Conservation (phyloP, 2,329 filamentous ascomycete genomes). For the Cordyceps pruinosa region DNA sequence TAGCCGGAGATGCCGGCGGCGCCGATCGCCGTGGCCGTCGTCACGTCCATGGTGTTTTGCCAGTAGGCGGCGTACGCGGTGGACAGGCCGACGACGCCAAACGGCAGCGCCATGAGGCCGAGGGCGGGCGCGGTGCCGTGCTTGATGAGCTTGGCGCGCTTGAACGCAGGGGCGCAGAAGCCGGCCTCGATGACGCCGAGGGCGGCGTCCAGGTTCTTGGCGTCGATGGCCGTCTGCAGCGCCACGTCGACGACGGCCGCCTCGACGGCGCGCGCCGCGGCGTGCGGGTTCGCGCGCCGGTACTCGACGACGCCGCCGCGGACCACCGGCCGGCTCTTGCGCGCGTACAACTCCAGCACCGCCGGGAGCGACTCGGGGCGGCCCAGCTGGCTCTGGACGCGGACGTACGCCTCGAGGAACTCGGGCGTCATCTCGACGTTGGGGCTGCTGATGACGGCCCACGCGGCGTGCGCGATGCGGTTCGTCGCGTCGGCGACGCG, state of each 20-base stretch:
- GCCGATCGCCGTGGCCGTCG: constrained; percentile 67
- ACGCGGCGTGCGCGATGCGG: constrained; percentile 54
- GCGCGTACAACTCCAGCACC: constrained; percentile 74
- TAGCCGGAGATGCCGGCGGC: constrained; percentile 81
- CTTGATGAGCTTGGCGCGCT: constrained; percentile 59
- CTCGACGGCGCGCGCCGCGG: constrained; percentile 65
- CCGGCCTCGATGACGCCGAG: constrained; percentile 67
- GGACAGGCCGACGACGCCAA: constrained; percentile 64
- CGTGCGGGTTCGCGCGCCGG: constrained; percentile 57
- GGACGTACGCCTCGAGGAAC: constrained; percentile 67
- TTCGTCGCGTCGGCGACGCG: constrained; percentile 39
- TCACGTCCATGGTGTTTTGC: constrained; percentile 67
- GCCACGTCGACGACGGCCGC: constrained; percentile 63
- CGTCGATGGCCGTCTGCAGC: constrained; percentile 70
- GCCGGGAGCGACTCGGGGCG: constrained; percentile 71
- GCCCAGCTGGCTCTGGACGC: constrained; percentile 65
- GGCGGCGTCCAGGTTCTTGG: constrained; percentile 70
- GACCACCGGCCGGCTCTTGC: constrained; percentile 66
- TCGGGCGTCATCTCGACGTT: constrained; percentile 73
- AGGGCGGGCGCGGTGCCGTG: constrained; percentile 54
- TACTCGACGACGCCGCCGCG: constrained; percentile 54
- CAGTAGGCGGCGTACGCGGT: constrained; percentile 38
- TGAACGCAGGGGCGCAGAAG: constrained; percentile 60
- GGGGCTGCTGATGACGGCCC: constrained; percentile 63
- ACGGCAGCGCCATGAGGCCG: constrained; percentile 52